Evolutionary conservation across 108 stramenopile species (phyloP).

Genomic region (Parietichytrium sp.): DNA sequence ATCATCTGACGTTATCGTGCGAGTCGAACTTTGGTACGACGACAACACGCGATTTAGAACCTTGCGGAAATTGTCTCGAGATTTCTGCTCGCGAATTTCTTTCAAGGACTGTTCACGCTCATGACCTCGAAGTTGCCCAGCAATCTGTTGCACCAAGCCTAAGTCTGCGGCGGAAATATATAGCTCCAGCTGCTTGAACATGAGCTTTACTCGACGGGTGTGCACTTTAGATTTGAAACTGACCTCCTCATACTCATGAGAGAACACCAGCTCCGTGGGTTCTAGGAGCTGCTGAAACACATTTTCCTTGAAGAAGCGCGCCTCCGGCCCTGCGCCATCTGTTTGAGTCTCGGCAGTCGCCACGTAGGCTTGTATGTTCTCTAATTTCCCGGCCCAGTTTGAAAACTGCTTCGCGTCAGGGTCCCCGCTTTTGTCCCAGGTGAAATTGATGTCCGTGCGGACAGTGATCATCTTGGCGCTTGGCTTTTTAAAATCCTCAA

Average conservation of each 20-base stretch:
- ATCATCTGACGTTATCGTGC: too few relatives aligned
- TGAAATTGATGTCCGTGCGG: neutral
- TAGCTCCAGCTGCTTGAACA: neutral
- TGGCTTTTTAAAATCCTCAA: neutral
- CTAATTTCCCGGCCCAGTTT: neutral
- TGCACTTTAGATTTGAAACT: neutral
- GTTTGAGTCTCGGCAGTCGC: neutral
- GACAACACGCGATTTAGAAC: too few relatives aligned
- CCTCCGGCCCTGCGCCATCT: neutral
- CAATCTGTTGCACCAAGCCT: too few relatives aligned
- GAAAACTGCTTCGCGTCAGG: neutral
- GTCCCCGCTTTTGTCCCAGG: neutral
- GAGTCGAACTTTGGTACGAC: too few relatives aligned
- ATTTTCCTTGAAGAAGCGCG: neutral
- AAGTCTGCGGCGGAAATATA: neutral
- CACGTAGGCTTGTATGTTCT: neutral
- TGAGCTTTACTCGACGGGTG: constrained; percentile 10
- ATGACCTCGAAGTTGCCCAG: too few relatives aligned
- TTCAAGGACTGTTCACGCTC: too few relatives aligned
- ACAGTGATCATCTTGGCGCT: neutral
- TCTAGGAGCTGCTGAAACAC: neutral
- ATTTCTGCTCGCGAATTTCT: too few relatives aligned
- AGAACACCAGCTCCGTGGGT: neutral
- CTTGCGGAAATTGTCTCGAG: too few relatives aligned
- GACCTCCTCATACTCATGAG: constrained; percentile 6